Base-by-base conservation (phyloP, 2,329 filamentous ascomycete genomes). In the Intubia oerlemansii region DNA sequence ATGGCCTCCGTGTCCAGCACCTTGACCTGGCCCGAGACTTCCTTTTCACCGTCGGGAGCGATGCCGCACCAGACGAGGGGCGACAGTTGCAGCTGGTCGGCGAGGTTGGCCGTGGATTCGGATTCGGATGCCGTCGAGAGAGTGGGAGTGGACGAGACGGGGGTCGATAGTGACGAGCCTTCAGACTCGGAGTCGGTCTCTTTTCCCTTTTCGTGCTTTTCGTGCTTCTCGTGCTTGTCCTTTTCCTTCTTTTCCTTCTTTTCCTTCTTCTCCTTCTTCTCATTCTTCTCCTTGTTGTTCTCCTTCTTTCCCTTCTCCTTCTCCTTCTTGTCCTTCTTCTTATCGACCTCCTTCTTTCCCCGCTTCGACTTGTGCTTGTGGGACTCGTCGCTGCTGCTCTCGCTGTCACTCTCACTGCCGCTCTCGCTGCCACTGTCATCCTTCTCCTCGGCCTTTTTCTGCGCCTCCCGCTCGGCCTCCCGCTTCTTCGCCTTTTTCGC, bases 321-420 rank as follows among this genome's bases (percentile, higher is more conserved):
- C 28, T 40, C 32, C 19, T 39, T 22, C 19, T 37, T 34, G 19
- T 43, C 32, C 25, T 39, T 30, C 37, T 45, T 39, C 25, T 36
- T 29, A n/a, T n/a, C n/a, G n/a, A n/a, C n/a, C 20, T 41, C 32
- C 32, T 46, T 35, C 29, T 46, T 36, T n/a, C 19, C 8, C 19
- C n/a, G 8, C 19, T 45, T 33, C 24, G 43, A 38, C 14, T 45
- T 37, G 8, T 21, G 8, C 19, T 21, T 21, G 8, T 21, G 8
- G 8, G 8, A 8, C n/a, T 8, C 19, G 8, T 21, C 19, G 8
- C 19, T 21, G 19, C 19, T 21, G 8, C 19, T 8, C 19, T 21
- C 19, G 8, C 8, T 21, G 19, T n/a, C n/a, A 8, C 19, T 21
- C 19, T 21, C 19, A n/a, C 19, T n/a, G 8, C 19, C n/a, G 8